Evolutionary conservation across 176 grass and related monocot species (phyloP).

Genomic region (Elymus sibiricus): DNA sequence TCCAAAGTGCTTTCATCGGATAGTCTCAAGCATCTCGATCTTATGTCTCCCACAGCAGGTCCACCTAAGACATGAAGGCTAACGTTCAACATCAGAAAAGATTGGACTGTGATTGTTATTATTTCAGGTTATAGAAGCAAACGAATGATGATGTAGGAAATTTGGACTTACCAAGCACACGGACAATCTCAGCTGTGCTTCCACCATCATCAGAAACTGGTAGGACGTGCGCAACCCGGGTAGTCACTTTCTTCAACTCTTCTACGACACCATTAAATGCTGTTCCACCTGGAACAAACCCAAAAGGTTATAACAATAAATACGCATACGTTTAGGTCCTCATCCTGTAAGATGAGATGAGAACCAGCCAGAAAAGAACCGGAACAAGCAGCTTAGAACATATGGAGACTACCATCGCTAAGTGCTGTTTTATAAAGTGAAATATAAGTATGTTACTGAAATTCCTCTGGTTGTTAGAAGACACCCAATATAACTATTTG

Average conservation of each 20-base stretch:
- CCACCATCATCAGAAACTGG: slow-evolving; percentile 96
- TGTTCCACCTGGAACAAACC: slow-evolving; percentile 64
- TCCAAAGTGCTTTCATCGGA: slow-evolving; percentile 94
- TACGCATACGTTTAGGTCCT: neutral
- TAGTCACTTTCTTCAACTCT: slow-evolving; percentile 86
- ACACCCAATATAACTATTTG: neutral
- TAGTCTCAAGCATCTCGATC: slow-evolving; percentile 96
- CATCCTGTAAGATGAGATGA: neutral
- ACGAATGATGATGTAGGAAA: neutral
- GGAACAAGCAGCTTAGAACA: neutral
- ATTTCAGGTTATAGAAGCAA: neutral
- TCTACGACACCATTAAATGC: slow-evolving; percentile 94
- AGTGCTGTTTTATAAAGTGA: neutral
- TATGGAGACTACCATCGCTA: neutral
- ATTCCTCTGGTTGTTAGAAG: neutral
- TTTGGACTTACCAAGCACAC: slow-evolving; percentile 67
- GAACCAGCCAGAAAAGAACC: neutral
- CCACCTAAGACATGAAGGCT: slow-evolving; percentile 52
- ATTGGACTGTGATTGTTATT: neutral
- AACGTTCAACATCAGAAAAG: slow-evolving; percentile 15
- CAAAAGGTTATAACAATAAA: neutral
- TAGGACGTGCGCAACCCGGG: slow-evolving; percentile 77
- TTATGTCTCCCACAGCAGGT: slow-evolving; percentile 94
- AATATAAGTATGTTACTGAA: neutral
- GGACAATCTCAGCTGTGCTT: slow-evolving; percentile 97